These are phyloP conservation scores for Mortierella sp. DNA, from an alignment of 371 early-diverging fungal genomes.

Conservation along the genomic window DNA sequence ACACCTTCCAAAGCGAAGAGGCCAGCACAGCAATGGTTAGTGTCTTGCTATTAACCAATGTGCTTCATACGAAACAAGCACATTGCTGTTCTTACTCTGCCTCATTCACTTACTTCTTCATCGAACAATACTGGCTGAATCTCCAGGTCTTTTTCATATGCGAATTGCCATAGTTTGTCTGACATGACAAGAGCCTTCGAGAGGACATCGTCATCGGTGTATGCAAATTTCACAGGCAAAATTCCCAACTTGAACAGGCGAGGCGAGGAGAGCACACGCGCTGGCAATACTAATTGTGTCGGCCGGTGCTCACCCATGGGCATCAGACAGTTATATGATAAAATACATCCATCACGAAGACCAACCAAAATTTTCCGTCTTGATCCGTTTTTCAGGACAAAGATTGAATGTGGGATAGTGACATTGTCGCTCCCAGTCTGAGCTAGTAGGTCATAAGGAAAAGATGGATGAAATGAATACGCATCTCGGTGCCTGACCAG, in stretches of 20 bases:
- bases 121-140: constrained; percentile 31
- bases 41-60: neutral
- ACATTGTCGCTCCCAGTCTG: constrained; percentile 32
- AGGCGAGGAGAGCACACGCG: constrained; percentile 13
- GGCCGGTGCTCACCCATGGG: neutral
- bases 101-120: constrained; percentile 24
- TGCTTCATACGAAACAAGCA: neutral
- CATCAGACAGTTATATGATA: constrained; percentile 29
- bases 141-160: constrained; percentile 13
- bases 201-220: neutral
- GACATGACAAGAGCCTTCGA: constrained; percentile 23
- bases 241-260: constrained; percentile 33
- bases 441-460: neutral
- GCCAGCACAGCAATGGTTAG: neutral
- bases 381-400: constrained; percentile 12
- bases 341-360: constrained; percentile 39
- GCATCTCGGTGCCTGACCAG: too few relatives aligned
- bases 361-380: constrained; percentile 28
- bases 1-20: constrained; percentile 17
- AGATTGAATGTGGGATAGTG: constrained; percentile 40
- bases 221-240: constrained; percentile 29
- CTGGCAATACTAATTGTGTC: neutral
- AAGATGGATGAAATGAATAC: too few relatives aligned
- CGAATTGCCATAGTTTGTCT: constrained; percentile 36
- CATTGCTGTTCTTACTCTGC: neutral